phyloP scores from a whole-genome alignment of 768 basidiomycete genomes.

The Serendipita sp. region DNA sequence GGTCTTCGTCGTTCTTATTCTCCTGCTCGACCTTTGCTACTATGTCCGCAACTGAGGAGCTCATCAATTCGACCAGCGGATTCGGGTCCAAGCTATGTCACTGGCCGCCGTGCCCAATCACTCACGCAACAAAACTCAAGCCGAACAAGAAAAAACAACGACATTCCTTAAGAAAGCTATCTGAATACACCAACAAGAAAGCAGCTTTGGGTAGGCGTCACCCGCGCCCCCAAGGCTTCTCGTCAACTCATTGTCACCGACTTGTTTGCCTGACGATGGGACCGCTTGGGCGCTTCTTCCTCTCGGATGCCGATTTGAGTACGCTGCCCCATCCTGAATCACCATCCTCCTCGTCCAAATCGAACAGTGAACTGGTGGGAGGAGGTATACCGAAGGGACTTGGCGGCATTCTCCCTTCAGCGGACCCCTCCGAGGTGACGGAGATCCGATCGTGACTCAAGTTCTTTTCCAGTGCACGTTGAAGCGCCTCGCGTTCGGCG shows the following conservation, averaged over 20 bases:
- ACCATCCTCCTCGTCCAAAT: not conserved
- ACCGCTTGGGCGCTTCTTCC: not conserved
- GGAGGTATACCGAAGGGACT: not conserved
- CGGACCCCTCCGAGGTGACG: conserved; percentile 2
- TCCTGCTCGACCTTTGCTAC: not conserved
- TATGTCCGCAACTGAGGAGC: not conserved
- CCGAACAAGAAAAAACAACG: not conserved
- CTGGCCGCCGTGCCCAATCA: not conserved
- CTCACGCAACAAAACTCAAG: not conserved
- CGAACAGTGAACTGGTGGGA: not conserved
- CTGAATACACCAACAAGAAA: not conserved
- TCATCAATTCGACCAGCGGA: not conserved
- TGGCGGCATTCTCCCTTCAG: conserved; percentile 21
- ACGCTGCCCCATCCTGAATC: not conserved
- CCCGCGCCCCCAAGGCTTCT: no score
- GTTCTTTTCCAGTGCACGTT: conserved; percentile 41
- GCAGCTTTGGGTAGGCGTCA: no score
- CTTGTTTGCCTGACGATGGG: not conserved
- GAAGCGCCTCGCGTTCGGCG: conserved; percentile 70
- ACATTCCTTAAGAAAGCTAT: not conserved
- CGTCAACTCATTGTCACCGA: not conserved
- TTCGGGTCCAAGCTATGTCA: not conserved
- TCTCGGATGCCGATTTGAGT: not conserved
- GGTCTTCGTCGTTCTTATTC: not conserved
- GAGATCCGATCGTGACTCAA: conserved; percentile 2